Base-by-base conservation (phyloP, 768 basidiomycete species). In the Leccinum variicolor region DNA sequence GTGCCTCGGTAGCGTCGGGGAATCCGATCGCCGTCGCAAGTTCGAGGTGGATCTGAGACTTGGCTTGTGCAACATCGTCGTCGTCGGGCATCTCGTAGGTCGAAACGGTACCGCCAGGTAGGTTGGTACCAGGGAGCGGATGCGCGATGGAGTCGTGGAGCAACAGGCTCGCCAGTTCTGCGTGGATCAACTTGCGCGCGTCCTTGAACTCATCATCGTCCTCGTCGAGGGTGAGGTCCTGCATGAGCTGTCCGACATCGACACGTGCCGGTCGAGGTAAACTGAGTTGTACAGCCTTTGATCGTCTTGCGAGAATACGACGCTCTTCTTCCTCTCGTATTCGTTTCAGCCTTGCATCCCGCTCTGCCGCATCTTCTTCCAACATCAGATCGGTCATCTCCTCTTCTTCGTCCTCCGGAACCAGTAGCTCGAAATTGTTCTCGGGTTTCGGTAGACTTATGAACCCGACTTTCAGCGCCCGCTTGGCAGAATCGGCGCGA, bases 381-480 rank as follows among this genome's bases (percentile, higher is more conserved):
- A 19, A 63, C 68, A 57, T 60, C 62, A 53, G 62, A 8, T 53
- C 61, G 23, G 51, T 62, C 11, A 39, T 55, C 13, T 65, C 67
- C 5, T 78, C 81, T 11, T 84, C 90, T 53, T 93, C 90, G 17
- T 93, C 90, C 63, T 96, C 95, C 3, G 92, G 92, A 9, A 96
- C 86, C 45, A 95, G 81, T 48, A 99, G 76, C 74, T 98, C 95
- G 65, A 98, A 98, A 73, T 98, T 96, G 71, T 98, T 98, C 76
- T 98, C 93, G 0, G 97, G 94, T 63, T 86, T 87, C 0, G 97
- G 97, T 15, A 99, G 78, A 59, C 73, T 86, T 74, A 81, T 81
- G 74, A 98, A 98, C 6, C 89, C 90, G 10, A 85, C 83, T 63
- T 89, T 81, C 52, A 98, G 80, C 1, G 89, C 84, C 39, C 87